Conservation (phyloP, 495 filamentous ascomycete genomes). For the Talaromyces stipitatus region DNA sequence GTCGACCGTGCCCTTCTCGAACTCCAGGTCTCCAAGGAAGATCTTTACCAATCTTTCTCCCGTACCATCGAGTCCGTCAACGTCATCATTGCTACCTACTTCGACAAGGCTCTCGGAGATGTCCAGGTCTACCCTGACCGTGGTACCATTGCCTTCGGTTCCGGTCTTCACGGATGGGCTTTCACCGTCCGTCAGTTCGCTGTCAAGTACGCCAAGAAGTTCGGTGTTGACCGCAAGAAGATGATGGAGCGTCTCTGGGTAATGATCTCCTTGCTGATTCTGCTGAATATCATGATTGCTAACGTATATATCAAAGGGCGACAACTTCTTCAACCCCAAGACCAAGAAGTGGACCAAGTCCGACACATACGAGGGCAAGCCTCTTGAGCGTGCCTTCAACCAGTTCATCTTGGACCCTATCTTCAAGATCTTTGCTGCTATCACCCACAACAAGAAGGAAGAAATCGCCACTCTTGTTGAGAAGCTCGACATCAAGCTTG, state of each 20-base stretch:
- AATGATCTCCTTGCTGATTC: slow-evolving; percentile 10
- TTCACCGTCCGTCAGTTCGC: slow-evolving; percentile 99
- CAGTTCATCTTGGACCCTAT: slow-evolving; percentile 98
- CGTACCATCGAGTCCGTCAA: slow-evolving; percentile 99
- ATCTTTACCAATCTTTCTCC: slow-evolving; percentile 98
- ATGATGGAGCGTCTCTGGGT: slow-evolving; percentile 99
- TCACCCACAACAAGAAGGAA: slow-evolving; percentile 99
- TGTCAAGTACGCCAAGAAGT: slow-evolving; percentile 96
- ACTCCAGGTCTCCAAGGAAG: slow-evolving; percentile 96
- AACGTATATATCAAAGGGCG: slow-evolving; percentile 49
- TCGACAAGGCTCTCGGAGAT: slow-evolving; percentile 94
- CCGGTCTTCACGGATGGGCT: slow-evolving; percentile 99
- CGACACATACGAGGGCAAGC: slow-evolving; percentile 70
- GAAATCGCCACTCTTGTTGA: slow-evolving; percentile 73
- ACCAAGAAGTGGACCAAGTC: slow-evolving; percentile 99
- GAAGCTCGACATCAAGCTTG: slow-evolving; percentile 90
- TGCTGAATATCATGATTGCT: not conserved
- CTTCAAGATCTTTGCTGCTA: slow-evolving; percentile 91
- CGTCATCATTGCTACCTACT: slow-evolving; percentile 98
- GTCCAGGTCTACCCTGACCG: slow-evolving; percentile 95
- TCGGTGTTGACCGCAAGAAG: slow-evolving; percentile 98
- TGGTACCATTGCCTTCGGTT: slow-evolving; percentile 97
- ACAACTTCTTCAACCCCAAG: slow-evolving; percentile 99
- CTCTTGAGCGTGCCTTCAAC: slow-evolving; percentile 96
- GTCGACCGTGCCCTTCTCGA: slow-evolving; percentile 98